These are phyloP conservation scores for Quercus variabilis DNA, from an alignment of 306 rosid genomes.

Conservation along the genomic window DNA sequence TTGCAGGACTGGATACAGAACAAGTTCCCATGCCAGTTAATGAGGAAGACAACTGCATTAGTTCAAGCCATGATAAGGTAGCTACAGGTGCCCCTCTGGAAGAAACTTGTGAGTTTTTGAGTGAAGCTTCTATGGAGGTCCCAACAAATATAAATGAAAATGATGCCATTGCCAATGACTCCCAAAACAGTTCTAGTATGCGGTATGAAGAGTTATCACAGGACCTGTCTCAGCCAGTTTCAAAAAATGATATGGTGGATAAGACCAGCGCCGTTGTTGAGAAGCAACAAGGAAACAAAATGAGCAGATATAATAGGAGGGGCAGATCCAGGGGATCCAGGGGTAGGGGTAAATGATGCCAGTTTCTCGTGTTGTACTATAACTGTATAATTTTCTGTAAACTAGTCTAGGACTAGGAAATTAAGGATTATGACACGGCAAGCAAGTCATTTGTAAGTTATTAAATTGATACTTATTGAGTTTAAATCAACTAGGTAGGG, in stretches of 20 bases:
- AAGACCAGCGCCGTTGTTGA: conserved; percentile 22
- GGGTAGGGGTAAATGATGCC: conserved; percentile 41
- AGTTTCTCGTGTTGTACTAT: conserved; percentile 1
- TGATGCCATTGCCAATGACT: conserved; percentile 34
- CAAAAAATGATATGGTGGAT: conserved; percentile 24
- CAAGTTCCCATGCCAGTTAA: conserved; percentile 22
- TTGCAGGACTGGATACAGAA: conserved; percentile 33
- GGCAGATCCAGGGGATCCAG: conserved; percentile 23
- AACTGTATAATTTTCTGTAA: conserved; percentile 29
- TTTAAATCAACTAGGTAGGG: conserved; percentile 24
- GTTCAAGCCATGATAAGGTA: conserved; percentile 33
- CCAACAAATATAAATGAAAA: conserved; percentile 41
- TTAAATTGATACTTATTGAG: conserved; percentile 24
- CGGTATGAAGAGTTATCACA: conserved; percentile 34
- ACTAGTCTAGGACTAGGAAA: conserved; percentile 33
- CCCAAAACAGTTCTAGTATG: conserved; percentile 53
- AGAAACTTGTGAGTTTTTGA: conserved; percentile 38
- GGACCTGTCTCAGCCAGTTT: conserved; percentile 33
- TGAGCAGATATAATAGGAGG: conserved; percentile 49
- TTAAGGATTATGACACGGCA: conserved; percentile 35
- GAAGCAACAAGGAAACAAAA: conserved; percentile 44
- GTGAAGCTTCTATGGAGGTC: conserved; percentile 45
- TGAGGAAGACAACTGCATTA: conserved; percentile 19
- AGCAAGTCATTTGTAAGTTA: conserved; percentile 30
- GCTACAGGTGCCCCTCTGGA: conserved; percentile 24